Evolutionary conservation across 164 flowering plant genomes (phyloP).

Genomic region (Vitis labrusca): DNA sequence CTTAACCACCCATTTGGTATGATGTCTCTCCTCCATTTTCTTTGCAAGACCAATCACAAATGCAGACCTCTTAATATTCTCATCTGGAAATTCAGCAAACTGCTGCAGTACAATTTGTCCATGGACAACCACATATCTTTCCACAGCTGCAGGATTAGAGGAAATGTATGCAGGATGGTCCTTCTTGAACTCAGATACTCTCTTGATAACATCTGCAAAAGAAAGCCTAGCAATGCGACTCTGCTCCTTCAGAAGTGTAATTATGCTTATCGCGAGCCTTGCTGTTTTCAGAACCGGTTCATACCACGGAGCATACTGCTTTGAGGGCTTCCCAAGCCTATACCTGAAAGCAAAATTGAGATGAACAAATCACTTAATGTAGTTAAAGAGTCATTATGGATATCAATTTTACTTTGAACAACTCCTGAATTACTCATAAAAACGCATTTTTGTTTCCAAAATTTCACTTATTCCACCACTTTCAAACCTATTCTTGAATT

Average conservation of each 20-base stretch:
- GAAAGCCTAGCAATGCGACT: conserved; percentile 67
- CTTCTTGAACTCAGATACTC: conserved; percentile 44
- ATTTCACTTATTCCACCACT: background rate
- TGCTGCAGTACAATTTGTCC: conserved; percentile 81
- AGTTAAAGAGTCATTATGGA: too few relatives aligned
- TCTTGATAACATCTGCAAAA: conserved; percentile 66
- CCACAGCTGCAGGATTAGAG: conserved; percentile 51
- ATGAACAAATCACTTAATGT: background rate
- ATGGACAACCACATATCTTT: conserved; percentile 82
- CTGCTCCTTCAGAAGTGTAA: conserved; percentile 70
- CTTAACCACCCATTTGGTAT: conserved; percentile 77
- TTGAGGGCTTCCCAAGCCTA: conserved; percentile 93
- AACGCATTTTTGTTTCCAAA: too few relatives aligned
- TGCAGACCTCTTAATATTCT: conserved; percentile 52
- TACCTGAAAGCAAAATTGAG: conserved; percentile 52
- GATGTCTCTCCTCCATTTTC: conserved; percentile 79
- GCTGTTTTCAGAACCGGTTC: conserved; percentile 74
- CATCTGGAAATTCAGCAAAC: conserved; percentile 78
- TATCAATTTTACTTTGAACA: background rate
- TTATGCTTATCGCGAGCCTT: conserved; percentile 62
- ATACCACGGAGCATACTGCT: conserved; percentile 92
- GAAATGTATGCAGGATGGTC: conserved; percentile 59
- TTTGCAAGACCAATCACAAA: conserved; percentile 58
- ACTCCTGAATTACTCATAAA: background rate
- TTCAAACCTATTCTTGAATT: background rate